Evolutionary conservation across 495 filamentous ascomycete species (phyloP).

Genomic region (Rhizodiscina lignyota): DNA sequence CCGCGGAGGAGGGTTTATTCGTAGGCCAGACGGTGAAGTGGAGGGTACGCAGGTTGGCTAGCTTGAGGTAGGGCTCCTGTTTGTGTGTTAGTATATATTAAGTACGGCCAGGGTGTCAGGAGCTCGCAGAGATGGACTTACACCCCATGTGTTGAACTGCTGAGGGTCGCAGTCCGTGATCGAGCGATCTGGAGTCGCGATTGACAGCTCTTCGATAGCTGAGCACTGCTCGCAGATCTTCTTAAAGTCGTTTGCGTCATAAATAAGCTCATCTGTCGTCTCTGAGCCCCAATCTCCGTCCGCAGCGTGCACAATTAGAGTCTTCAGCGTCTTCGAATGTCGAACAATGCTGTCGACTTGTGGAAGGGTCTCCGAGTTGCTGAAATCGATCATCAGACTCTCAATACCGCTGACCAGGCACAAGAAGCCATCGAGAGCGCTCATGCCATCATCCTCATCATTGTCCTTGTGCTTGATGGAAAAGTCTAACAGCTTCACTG

Average conservation of each 20-base stretch:
- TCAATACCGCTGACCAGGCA: conserved; percentile 20
- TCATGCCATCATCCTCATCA: conserved; percentile 19
- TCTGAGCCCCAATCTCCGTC: conserved; percentile 10
- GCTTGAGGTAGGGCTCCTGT: too few relatives aligned
- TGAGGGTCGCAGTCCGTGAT: too few relatives aligned
- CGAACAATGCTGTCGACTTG: conserved; percentile 17
- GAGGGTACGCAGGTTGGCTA: conserved; percentile 18
- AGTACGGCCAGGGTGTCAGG: too few relatives aligned
- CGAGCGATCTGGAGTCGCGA: conserved; percentile 16
- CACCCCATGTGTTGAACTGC: too few relatives aligned
- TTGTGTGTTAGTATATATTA: too few relatives aligned
- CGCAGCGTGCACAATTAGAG: conserved; percentile 18
- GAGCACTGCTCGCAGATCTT: conserved; percentile 20
- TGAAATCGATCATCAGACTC: conserved; percentile 17
- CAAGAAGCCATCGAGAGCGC: conserved; percentile 22
- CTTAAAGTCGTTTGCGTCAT: conserved; percentile 14
- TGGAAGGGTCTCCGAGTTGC: conserved; percentile 15
- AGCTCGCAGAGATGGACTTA: too few relatives aligned
- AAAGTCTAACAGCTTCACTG: conserved; percentile 16
- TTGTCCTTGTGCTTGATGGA: conserved; percentile 24
- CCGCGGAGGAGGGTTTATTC: conserved; percentile 16
- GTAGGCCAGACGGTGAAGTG: conserved; percentile 25
- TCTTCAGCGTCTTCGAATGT: conserved; percentile 18
- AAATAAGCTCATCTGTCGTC: conserved; percentile 14
- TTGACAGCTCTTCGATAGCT: conserved; percentile 17